These are phyloP conservation scores for Coemansia sp. DNA, from an alignment of 192 early-diverging fungal genomes.

Conservation along the genomic window DNA sequence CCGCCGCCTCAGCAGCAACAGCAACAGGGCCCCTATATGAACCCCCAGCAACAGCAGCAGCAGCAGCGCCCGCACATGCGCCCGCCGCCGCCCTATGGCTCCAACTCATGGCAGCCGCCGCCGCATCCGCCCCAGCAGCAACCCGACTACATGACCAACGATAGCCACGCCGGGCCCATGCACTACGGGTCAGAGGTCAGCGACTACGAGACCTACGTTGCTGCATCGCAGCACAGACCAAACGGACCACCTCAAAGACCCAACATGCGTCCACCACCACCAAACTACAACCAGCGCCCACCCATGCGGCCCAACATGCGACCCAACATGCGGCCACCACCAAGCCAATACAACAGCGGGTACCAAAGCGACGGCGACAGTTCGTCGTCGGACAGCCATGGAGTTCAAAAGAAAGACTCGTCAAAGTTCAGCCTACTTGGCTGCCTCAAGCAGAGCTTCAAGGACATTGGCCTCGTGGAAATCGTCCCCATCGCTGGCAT, in stretches of 20 bases:
- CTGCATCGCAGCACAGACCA: not conserved
- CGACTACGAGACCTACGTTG: slow-evolving; percentile 26
- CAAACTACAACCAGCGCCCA: slow-evolving; percentile 1
- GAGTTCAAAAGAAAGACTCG: not conserved
- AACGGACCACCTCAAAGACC: slow-evolving; percentile 9
- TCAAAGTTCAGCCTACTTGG: slow-evolving; percentile 19
- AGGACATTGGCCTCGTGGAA: slow-evolving; percentile 19
- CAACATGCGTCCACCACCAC: slow-evolving; percentile 12
- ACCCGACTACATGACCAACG: not conserved
- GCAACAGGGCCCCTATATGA: slow-evolving; percentile 4
- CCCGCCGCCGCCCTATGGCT: slow-evolving; percentile 7
- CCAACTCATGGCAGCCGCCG: slow-evolving; percentile 6
- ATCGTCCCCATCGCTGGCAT: slow-evolving; percentile 30
- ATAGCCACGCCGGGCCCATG: slow-evolving; percentile 24
- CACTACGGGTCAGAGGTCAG: slow-evolving; percentile 13
- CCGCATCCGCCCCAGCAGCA: not conserved
- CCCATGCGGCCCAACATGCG: slow-evolving; percentile 2
- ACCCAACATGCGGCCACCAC: not conserved
- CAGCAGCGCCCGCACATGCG: slow-evolving; percentile 8
- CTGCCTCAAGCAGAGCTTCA: slow-evolving; percentile 37
- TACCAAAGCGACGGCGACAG: slow-evolving; percentile 28
- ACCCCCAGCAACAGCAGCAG: not conserved
- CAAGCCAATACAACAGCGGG: slow-evolving; percentile 3
- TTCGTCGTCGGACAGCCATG: slow-evolving; percentile 3
- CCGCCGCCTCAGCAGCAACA: slow-evolving; percentile 4